Base-by-base conservation (phyloP, 306 rosid genomes). In the Leucaena leucocephala region DNA sequence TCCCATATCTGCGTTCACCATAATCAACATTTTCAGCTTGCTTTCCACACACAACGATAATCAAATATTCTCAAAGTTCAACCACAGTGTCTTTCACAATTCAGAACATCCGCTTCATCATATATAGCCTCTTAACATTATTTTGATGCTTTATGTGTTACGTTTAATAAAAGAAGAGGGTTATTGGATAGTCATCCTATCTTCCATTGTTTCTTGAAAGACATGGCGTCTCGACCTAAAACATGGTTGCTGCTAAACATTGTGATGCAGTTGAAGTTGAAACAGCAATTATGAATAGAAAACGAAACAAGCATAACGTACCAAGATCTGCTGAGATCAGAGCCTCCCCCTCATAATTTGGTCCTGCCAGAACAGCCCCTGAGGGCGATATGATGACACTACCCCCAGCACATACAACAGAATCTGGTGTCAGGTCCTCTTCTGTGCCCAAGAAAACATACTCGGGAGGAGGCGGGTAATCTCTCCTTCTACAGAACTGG, bases 371-470 rank as follows among this genome's bases (percentile, higher is more conserved):
- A 84, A 94, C 84, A 62, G 79, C 68, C 74, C 98, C 98, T 45
- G 95, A 86, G 4, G 98, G 98, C 66, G 98, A 94, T 71, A 94
- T 85, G 48, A 94, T 94, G 82, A 86, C 97, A 86, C 97, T 94
- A 45, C 98, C 98, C 27, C 98, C 97, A 46, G 95, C 87, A 52
- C 97, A 94, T 76, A 94, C 98, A 74, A 94, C 90, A 87, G 97
- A 89, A 76, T 94, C 97, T 2, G 97, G 95, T 44, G 69, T 85
- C 49, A 90, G 97, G 19, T 88, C 86, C 71, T 88, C 91, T 86
- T 89, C 97, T 16, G 78, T 76, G 84, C 89, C 97, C 4, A 87
- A 71, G 79, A 94, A 94, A 16, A 82, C 87, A 78, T 94, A 89
- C 43, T 89, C 97, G 7, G 98, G 97, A 79, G 93, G 87, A 34